Base-by-base conservation (phyloP, 495 filamentous ascomycete genomes). In the Bacidia gigantensis region DNA sequence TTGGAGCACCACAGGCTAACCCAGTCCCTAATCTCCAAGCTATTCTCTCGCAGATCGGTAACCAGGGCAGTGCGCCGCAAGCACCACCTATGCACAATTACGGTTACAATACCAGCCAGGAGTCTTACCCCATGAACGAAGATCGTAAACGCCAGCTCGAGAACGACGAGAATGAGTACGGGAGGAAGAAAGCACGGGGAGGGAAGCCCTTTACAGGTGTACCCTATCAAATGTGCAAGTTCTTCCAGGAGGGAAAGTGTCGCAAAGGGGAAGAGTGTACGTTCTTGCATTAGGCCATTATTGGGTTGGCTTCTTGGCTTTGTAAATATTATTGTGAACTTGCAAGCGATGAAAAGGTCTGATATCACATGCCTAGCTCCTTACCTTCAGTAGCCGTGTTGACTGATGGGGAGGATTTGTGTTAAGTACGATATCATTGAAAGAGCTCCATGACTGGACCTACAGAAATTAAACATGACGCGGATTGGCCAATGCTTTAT, bases 251-350 rank as follows among this genome's bases (percentile, higher is more conserved):
- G 52, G 87, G 87, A 14, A 82, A 81, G 63, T 95, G 89, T 66
- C 72, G 73, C 17, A 92, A 94, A 65, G 89, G 89, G 2, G 83
- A 84, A 17, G 81, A 83, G 29, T 95, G 89, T 64, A 92, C 86
- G 0, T 95, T 80, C 67, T 72, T 84, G 42, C 89, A 95, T 40
- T 56, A 59, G 20, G 20, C 41, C 17, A 44, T 22, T 18, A 5
- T 5, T 35, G 29, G 5, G 14, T n/a, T n/a, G n/a, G n/a, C n/a
- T 35, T 35, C 14, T 14, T 35, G 29, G 29, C 29, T 35, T 5
- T 35, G 29, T 14, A 35, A 35, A 35, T 35, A 35, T 14, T n/a
- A n/a, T n/a, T n/a, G n/a, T n/a, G n/a, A n/a, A n/a, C n/a, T n/a
- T n/a, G n/a, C n/a, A n/a, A n/a, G n/a, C n/a, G n/a, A n/a, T n/a